Evolutionary conservation across 2,329 filamentous ascomycete species (phyloP).

Genomic region (Neopestalotiopsis clavispora): DNA sequence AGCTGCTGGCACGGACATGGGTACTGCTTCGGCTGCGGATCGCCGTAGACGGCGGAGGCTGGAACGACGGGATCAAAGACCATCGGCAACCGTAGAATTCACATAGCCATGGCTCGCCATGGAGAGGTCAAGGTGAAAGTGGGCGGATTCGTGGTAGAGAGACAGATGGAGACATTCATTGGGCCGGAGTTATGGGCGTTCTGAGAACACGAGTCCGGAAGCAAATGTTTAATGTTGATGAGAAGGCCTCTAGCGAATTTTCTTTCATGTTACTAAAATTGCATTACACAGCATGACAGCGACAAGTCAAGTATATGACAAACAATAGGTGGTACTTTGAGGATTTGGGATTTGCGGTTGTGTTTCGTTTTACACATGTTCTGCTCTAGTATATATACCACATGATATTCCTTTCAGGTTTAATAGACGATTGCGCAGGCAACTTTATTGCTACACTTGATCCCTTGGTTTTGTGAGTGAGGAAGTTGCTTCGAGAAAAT

Average conservation of each 20-base stretch:
- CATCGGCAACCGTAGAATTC: slow-evolving; percentile 27
- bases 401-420: background rate
- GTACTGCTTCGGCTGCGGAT: slow-evolving; percentile 51
- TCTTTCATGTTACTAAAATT: background rate
- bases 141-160: background rate
- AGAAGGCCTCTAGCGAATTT: background rate
- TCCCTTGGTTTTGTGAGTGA: too few relatives aligned
- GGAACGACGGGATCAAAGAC: slow-evolving; percentile 53
- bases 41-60: slow-evolving; percentile 59
- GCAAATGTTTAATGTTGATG: background rate
- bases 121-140: background rate
- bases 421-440: background rate
- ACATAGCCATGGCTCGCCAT: slow-evolving; percentile 17
- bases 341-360: background rate
- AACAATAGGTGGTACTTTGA: background rate
- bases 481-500: too few relatives aligned
- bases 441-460: too few relatives aligned
- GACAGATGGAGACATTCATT: slow-evolving; percentile 13
- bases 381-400: background rate
- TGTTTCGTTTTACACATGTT: background rate
- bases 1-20: slow-evolving; percentile 41
- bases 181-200: slow-evolving; percentile 4
- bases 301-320: background rate
- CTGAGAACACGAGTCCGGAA: background rate
- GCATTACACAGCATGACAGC: background rate